Evolutionary conservation across 805 yeast species (phyloP).

Genomic region (Wickerhamiella siamensis): DNA sequence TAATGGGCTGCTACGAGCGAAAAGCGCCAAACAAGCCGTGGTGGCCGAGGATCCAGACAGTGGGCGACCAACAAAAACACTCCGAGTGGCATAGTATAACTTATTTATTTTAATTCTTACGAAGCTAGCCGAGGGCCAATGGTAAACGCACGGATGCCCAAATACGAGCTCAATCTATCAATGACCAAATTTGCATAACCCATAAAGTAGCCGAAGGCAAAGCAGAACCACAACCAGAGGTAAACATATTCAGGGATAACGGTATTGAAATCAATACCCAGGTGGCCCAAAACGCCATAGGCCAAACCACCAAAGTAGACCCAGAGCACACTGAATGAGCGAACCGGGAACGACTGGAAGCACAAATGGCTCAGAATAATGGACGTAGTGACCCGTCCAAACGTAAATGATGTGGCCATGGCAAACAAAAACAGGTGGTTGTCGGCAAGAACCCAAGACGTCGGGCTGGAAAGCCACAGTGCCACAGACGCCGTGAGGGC

Average conservation of each 20-base stretch:
- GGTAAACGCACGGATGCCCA: slow-evolving; percentile 74
- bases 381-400: slow-evolving; percentile 57
- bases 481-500: slow-evolving; percentile 37
- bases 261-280: slow-evolving; percentile 27
- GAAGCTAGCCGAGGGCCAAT: slow-evolving; percentile 25
- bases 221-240: slow-evolving; percentile 44
- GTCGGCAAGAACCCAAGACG: slow-evolving; percentile 32
- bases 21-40: slow-evolving; percentile 62
- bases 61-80: background rate
- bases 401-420: slow-evolving; percentile 63
- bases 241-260: slow-evolving; percentile 25
- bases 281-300: slow-evolving; percentile 35
- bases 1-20: slow-evolving; percentile 58
- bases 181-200: slow-evolving; percentile 57
- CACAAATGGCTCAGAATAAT: slow-evolving; percentile 76
- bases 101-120: background rate
- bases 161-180: slow-evolving; percentile 63
- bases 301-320: slow-evolving; percentile 24
- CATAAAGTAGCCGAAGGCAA: slow-evolving; percentile 53
- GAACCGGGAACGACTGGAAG: slow-evolving; percentile 58
- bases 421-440: slow-evolving; percentile 57
- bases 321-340: slow-evolving; percentile 50
- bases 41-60: slow-evolving; percentile 3
- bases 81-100: background rate
- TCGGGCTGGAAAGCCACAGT: slow-evolving; percentile 31